Conservation (phyloP, 768 basidiomycete genomes). For the Suillus variegatus region DNA sequence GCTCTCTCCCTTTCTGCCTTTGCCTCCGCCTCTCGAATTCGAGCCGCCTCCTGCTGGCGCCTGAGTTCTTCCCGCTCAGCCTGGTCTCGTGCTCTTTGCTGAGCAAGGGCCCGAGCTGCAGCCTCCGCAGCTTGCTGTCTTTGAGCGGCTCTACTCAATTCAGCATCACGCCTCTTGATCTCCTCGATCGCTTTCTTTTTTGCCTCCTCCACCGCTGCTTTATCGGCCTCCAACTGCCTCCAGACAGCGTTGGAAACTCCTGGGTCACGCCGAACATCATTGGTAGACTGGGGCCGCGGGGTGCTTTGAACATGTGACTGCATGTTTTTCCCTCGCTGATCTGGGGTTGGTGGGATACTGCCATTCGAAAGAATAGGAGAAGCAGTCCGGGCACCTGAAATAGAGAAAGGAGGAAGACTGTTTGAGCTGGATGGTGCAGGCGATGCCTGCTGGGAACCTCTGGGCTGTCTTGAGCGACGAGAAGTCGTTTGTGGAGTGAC, state of each 20-base stretch:
- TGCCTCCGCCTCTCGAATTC: constrained; percentile 16
- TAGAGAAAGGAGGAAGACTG: not conserved
- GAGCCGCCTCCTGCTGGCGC: constrained; percentile 22
- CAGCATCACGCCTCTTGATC: constrained; percentile 17
- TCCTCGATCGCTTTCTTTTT: constrained; percentile 20
- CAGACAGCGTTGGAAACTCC: constrained; percentile 56
- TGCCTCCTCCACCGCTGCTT: constrained; percentile 25
- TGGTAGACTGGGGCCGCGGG: not conserved
- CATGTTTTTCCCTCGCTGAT: constrained; percentile 3
- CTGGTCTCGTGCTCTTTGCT: constrained; percentile 26
- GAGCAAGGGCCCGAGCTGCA: constrained; percentile 15
- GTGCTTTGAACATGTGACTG: not conserved
- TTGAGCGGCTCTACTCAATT: constrained; percentile 19
- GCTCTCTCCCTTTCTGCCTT: constrained; percentile 21
- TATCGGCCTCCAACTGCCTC: constrained; percentile 46
- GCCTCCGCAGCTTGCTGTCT: constrained; percentile 13
- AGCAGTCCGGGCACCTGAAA: not conserved
- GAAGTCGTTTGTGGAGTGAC: not conserved
- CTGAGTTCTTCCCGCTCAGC: constrained; percentile 18
- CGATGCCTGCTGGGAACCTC: not conserved
- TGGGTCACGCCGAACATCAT: constrained; percentile 39
- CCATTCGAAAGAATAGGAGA: not conserved
- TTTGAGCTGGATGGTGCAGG: not conserved
- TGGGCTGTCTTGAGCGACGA: not conserved
- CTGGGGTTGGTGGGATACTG: not conserved